phyloP scores from a whole-genome alignment of 192 early-diverging fungal species.

The Pilobolus umbonatus region DNA sequence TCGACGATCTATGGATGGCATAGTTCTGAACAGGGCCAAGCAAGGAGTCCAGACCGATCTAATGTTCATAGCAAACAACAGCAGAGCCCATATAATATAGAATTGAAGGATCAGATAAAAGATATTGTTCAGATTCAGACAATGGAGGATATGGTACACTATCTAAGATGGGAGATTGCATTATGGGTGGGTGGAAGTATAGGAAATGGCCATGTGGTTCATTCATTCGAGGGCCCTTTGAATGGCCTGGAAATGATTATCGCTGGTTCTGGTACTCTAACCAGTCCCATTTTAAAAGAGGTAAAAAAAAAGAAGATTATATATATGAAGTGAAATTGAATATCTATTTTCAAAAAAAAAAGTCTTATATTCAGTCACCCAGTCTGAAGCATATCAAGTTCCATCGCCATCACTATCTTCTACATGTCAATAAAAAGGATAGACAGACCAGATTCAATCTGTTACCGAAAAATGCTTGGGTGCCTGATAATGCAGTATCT shows the following conservation, averaged over 20 bases:
- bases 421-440: conserved; percentile 11
- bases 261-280: conserved; percentile 17
- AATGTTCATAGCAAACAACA: neutral
- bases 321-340: neutral
- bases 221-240: conserved; percentile 17
- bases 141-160: conserved; percentile 12
- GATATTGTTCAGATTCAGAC: conserved; percentile 8
- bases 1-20: no score
- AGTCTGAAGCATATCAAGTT: neutral
- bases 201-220: conserved; percentile 17
- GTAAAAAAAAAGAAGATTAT: neutral
- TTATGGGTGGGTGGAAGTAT: conserved; percentile 20
- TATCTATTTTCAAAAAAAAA: neutral
- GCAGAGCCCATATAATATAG: neutral
- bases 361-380: neutral
- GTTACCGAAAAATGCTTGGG: conserved; percentile 21
- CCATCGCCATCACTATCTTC: conserved; percentile 18
- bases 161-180: conserved; percentile 16
- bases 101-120: neutral
- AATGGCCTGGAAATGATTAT: conserved; percentile 18
- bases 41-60: neutral
- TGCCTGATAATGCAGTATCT: conserved; percentile 10
- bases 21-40: neutral
- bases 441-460: conserved; percentile 14
- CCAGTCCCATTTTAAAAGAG: neutral